phyloP scores from a whole-genome alignment of 495 filamentous ascomycete species.

The Neurospora tetrasperma region DNA sequence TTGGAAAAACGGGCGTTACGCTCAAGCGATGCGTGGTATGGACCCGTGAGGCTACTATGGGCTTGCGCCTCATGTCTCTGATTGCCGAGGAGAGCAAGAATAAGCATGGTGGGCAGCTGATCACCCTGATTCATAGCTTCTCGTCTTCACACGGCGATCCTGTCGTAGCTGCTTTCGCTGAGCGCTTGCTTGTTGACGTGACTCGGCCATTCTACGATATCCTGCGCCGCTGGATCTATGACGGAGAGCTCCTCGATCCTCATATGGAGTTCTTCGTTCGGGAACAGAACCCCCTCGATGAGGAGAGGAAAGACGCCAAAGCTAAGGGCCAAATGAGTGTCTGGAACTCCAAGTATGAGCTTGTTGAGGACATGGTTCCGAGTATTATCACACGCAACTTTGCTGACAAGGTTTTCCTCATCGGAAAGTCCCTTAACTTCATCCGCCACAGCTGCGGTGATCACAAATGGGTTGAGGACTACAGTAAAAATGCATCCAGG shows the following conservation, averaged over 20 bases:
- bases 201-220: constrained; percentile 98
- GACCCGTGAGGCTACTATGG: constrained; percentile 96
- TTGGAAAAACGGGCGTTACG: constrained; percentile 86
- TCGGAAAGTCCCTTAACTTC: constrained; percentile 97
- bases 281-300: constrained; percentile 45
- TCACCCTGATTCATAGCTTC: constrained; percentile 87
- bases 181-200: constrained; percentile 79
- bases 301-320: constrained; percentile 38
- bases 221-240: constrained; percentile 94
- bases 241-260: constrained; percentile 93
- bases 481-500: constrained; percentile 89
- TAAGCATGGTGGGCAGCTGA: constrained; percentile 84
- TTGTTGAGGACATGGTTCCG: constrained; percentile 77
- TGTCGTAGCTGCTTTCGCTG: constrained; percentile 86
- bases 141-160: constrained; percentile 91
- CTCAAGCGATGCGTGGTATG: constrained; percentile 93
- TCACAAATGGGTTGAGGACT: constrained; percentile 88
- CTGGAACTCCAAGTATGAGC: constrained; percentile 95
- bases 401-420: constrained; percentile 89
- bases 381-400: constrained; percentile 87
- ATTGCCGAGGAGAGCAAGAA: constrained; percentile 85
- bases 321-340: constrained; percentile 75
- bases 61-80: constrained; percentile 82
- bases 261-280: constrained; percentile 93
- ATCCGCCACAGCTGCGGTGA: constrained; percentile 92